Evolutionary conservation across 257 asterid genomes (phyloP), one percentile per base, ranked within the genome.

Genomic region (Coffea eugenioides): DNA sequence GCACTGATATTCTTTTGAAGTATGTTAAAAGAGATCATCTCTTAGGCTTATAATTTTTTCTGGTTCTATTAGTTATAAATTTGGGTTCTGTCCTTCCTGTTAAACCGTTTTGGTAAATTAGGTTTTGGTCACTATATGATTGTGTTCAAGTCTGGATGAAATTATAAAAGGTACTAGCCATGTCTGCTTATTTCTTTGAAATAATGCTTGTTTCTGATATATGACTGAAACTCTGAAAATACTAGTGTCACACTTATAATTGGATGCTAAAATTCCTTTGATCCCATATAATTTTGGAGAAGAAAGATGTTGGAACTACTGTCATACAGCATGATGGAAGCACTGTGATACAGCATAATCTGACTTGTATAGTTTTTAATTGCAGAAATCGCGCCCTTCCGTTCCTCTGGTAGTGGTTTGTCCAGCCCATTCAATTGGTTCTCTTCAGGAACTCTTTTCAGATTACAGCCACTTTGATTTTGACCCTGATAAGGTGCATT

Each of bases 351-450:
- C 73, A 6, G 43, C 77, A 71, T 77, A 66, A 51, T 82, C 82
- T 88, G 84, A 83, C 77, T 75, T 39, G 61, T 83, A 77, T 71
- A 61, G 75, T 83, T 83, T 79, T 79, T 81, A 3, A 74, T 76
- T 88, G 89, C 94, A 95, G 99, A 74, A 52, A 70, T 86, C 84
- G 72, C 93, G 96, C 57, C 69, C 90, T 74, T 81, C 84, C 70
- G 90, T 91, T 80, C 98, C 99, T 65, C 85, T 95, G 82, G 72
- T 95, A 83, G 84, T 93, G 87, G 87, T 92, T 81, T 80, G 89
- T 82, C 83, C 97, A 56, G 78, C 90, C 74, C 87, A 85, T 84
- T 82, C 88, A 59, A 79, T 85, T 84, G 83, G 82, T 84, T 86
- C 83, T 81, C 86, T 93, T 76, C 89, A 86, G 83, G 90, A 91